Conservation (phyloP, 306 rosid genomes). For the Begonia loranthoides region DNA sequence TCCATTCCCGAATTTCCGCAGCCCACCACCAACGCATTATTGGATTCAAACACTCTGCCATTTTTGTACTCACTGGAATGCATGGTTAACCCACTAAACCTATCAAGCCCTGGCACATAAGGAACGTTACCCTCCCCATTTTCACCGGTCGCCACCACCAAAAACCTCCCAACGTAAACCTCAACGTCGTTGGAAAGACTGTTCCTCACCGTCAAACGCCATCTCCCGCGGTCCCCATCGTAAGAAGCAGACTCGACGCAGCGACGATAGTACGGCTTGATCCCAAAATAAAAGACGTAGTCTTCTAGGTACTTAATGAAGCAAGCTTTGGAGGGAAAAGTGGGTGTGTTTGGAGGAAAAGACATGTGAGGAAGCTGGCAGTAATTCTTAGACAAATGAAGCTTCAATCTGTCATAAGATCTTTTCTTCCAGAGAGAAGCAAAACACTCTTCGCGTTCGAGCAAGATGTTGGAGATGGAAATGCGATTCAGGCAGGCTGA, state of each 20-base stretch:
- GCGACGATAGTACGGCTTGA: slow-evolving; percentile 11
- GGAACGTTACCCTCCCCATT: slow-evolving; percentile 35
- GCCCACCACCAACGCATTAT: slow-evolving; percentile 58
- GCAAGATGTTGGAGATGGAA: slow-evolving; percentile 22
- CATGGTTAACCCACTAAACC: slow-evolving; percentile 28
- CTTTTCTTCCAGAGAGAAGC: slow-evolving; percentile 54
- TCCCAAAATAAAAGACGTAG: slow-evolving; percentile 21
- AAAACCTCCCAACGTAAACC: slow-evolving; percentile 19
- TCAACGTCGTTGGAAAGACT: background rate
- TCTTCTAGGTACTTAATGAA: slow-evolving; percentile 35
- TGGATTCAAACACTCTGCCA: slow-evolving; percentile 28
- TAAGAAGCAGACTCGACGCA: slow-evolving; percentile 18
- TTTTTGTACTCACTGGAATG: slow-evolving; percentile 33
- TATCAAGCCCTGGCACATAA: slow-evolving; percentile 17
- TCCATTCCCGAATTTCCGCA: slow-evolving; percentile 72
- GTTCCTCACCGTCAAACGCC: slow-evolving; percentile 25
- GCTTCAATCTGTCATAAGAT: slow-evolving; percentile 51
- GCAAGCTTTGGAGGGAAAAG: slow-evolving; percentile 22
- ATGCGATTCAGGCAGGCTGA: slow-evolving; percentile 44
- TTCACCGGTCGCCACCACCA: slow-evolving; percentile 56
- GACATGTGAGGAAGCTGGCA: slow-evolving; percentile 49
- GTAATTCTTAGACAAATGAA: slow-evolving; percentile 41
- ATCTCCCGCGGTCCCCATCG: slow-evolving; percentile 7
- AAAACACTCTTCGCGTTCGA: slow-evolving; percentile 44
- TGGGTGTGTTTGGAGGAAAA: slow-evolving; percentile 21